Evolutionary conservation across 345 rosid species (phyloP).

Genomic region (Rhodomyrtus tomentosa): DNA sequence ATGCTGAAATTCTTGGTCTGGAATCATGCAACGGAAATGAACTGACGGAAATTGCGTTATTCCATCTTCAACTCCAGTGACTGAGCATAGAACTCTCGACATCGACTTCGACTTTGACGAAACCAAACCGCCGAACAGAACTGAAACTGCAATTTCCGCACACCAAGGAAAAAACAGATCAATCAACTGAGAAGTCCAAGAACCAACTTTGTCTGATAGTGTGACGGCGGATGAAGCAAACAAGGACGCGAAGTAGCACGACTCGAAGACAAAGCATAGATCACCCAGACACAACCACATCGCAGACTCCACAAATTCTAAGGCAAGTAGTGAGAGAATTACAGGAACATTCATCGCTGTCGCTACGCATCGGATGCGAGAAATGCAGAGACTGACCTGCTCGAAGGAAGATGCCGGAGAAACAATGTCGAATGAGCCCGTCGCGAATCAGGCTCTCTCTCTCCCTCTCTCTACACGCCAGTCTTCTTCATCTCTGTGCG

Average conservation of each 20-base stretch:
- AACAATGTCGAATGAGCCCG: neutral
- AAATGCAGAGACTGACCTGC: neutral
- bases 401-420: neutral
- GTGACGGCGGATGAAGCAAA: neutral
- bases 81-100: neutral
- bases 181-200: neutral
- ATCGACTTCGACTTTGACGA: neutral
- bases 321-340: too few relatives aligned
- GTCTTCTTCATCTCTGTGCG: too few relatives aligned
- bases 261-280: neutral
- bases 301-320: neutral
- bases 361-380: neutral
- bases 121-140: neutral
- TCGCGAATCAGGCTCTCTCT: neutral
- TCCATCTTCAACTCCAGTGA: neutral
- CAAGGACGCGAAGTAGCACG: neutral
- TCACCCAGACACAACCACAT: neutral
- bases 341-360: neutral
- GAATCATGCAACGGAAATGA: neutral
- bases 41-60: neutral
- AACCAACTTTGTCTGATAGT: neutral
- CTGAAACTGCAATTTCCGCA: neutral
- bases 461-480: neutral
- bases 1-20: neutral
- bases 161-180: neutral